Evolutionary conservation across 805 yeast genomes (phyloP), one percentile per base, ranked within the genome.

Genomic region (Candida bentonensis): DNA sequence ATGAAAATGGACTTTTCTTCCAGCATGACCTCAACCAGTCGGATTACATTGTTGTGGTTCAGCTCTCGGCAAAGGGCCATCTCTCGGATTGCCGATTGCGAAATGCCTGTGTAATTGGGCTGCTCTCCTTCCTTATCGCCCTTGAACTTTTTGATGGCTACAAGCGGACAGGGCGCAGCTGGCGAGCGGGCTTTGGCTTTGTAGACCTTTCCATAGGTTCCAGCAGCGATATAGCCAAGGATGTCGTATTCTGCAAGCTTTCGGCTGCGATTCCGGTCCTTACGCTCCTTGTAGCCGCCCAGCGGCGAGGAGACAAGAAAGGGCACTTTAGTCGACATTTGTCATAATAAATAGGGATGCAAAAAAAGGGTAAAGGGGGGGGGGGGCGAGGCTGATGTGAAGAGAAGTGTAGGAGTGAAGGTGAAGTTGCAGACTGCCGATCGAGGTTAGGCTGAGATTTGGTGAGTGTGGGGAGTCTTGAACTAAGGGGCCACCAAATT

Each of bases 171-270:
- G 40, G 78, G 68, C 17, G 61, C 53, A 21, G 42, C 54, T 44
- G 50, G 59, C 49, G 52, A 62, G 59, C 57, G 59, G 5, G 78
- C 70, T 49, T 74, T 73, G 4, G 96, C 97, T 59, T 92, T 89
- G 66, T 87, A 92, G 21, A 86, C 95, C 47, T 86, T 75, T 46
- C 98, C 98, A 61, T 92, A 92, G 0, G 98, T 92, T 33, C 98
- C 98, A 0, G 98, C 96, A 1, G 98, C 98, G 47, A 92, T 92
- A 62, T 92, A 92, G 0, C 98, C 98, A 15, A 87, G 64, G 47
- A 92, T 81, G 49, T 82, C 88, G 62, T 88, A 92, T 53, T 80
- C 82, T 43, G 81, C 79, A n/a, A 86, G 64, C 2, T 92, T 95
- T 2, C 83, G 78, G 23, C 75, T 70, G 43, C 95, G 64, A 13